Evolutionary conservation across 129 eudicot genomes (phyloP), one percentile per base, ranked within the genome.

Genomic region (Erigeron canadensis): DNA sequence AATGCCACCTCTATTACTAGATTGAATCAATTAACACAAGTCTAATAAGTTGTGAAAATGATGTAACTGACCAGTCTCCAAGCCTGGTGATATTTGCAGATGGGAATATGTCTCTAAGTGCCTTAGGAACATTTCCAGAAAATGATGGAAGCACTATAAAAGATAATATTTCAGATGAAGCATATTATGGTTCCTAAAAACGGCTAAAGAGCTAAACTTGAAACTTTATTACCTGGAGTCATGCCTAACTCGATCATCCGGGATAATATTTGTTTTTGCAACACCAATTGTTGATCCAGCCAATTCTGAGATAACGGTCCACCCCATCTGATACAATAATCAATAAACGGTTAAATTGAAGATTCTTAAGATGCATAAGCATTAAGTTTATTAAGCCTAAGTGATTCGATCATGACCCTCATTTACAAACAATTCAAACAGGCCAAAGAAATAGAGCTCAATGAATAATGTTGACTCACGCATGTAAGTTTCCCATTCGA

Each of bases 401-500:
- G 47, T 45, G 23, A 18, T 28, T 28, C 39, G 46, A 37, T 70
- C 22, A 10, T 19, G 38, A 21, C 23, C 34, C 58, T 65, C 50
- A 5, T 4, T 38, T 22, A 44, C 17, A 18, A 69, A 79, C 42
- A 45, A 28, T 28, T 28, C 34, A 28, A 28, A 22, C 19, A 17
- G 34, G 11, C 53, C 44, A 55, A 43, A 18, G 6, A 39, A 42
- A 17, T 15, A 69, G 53, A 10, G 58, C 51, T 59, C 23, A 62
- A 51, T 13, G 42, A 53, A 45, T 54, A 17, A 37, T 64, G 75
- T 21, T 15, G 28, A 77, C 96, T 72, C 71, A 94, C 98, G 86
- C 89, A 64, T 94, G 98, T 75, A 94, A 82, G 85, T 94, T 94
- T 69, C 98, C 97, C 98, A 94, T 94, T 74, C 98, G 97, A 77